Evolutionary conservation across 352 stramenopile species (phyloP).

Genomic region (Phytophthora melonis): DNA sequence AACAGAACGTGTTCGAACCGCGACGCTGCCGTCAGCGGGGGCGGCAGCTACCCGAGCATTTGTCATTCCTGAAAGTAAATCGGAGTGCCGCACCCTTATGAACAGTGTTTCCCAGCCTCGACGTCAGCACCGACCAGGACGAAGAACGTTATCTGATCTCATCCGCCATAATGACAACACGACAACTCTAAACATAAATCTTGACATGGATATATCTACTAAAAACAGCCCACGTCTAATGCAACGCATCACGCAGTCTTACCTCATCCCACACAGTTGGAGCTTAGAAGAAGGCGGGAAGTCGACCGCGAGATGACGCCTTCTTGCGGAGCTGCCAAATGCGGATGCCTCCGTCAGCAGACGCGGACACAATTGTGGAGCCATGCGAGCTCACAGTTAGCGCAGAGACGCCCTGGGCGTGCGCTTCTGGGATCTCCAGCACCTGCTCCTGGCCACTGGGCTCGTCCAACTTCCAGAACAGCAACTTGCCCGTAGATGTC

Average conservation of each 20-base stretch:
- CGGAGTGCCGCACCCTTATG: background rate
- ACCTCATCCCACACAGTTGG: background rate
- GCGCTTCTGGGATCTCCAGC: slow-evolving; percentile 79
- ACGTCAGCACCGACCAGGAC: background rate
- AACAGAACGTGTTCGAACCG: background rate
- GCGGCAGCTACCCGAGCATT: background rate
- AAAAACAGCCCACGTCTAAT: background rate
- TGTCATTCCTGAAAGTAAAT: background rate
- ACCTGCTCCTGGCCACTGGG: slow-evolving; percentile 68
- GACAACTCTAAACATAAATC: slow-evolving; percentile 11
- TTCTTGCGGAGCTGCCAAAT: slow-evolving; percentile 84
- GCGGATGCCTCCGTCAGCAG: slow-evolving; percentile 73
- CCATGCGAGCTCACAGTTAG: slow-evolving; percentile 72
- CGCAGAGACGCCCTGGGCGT: slow-evolving; percentile 68
- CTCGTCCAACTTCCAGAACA: slow-evolving; percentile 88
- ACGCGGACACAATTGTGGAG: slow-evolving; percentile 62
- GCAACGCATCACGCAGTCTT: background rate
- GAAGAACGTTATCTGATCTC: background rate
- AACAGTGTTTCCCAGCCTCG: background rate
- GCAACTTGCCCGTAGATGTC: slow-evolving; percentile 74
- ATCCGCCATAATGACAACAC: background rate
- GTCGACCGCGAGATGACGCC: slow-evolving; percentile 49
- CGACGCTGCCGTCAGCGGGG: background rate
- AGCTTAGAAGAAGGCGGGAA: slow-evolving; percentile 68
- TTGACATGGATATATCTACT: slow-evolving; percentile 2